A percentile compares a stretch with the other conserved stretches of the same genome.
Evolutionary conservation across 1,284 basidiomycete genomes (phyloP).

Genomic region (Ganoderma boninense): DNA sequence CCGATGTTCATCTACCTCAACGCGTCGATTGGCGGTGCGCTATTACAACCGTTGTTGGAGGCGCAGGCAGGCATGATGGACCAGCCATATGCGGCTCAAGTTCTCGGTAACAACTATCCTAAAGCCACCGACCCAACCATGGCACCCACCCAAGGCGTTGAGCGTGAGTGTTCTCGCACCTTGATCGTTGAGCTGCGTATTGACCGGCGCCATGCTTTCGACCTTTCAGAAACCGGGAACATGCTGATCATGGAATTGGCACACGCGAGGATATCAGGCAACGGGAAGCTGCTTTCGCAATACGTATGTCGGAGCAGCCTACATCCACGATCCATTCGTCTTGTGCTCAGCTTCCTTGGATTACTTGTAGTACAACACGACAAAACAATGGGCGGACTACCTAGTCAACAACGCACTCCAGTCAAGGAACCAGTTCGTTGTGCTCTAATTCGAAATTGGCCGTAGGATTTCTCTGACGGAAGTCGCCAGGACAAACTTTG

Average conservation of each 20-base stretch:
- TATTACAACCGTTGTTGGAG: slow-evolving; percentile 58
- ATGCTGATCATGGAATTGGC: slow-evolving; percentile 79
- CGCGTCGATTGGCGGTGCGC: slow-evolving; percentile 46
- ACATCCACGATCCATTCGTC: too few relatives aligned
- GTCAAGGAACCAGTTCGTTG: slow-evolving; percentile 50
- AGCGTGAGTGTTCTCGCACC: slow-evolving; percentile 14
- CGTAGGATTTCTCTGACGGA: slow-evolving; percentile 45
- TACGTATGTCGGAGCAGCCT: slow-evolving; percentile 50
- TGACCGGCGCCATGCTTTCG: not conserved
- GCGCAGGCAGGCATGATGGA: slow-evolving; percentile 44
- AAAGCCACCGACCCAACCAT: slow-evolving; percentile 7
- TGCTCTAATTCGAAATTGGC: not conserved
- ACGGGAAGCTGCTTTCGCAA: slow-evolving; percentile 56
- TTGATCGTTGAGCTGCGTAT: not conserved
- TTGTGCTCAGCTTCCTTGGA: too few relatives aligned
- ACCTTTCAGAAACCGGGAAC: slow-evolving; percentile 64
- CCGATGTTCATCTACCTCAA: slow-evolving; percentile 58
- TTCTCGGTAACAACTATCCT: slow-evolving; percentile 46
- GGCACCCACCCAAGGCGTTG: slow-evolving; percentile 18
- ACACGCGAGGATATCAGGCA: slow-evolving; percentile 67
- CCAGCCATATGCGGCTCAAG: slow-evolving; percentile 47
- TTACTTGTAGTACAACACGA: slow-evolving; percentile 52
- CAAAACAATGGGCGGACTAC: slow-evolving; percentile 76
- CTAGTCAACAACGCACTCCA: slow-evolving; percentile 66
- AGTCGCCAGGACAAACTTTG: slow-evolving; percentile 49